Base-by-base conservation (phyloP, 352 stramenopile genomes). In the Phytophthora brassicae region DNA sequence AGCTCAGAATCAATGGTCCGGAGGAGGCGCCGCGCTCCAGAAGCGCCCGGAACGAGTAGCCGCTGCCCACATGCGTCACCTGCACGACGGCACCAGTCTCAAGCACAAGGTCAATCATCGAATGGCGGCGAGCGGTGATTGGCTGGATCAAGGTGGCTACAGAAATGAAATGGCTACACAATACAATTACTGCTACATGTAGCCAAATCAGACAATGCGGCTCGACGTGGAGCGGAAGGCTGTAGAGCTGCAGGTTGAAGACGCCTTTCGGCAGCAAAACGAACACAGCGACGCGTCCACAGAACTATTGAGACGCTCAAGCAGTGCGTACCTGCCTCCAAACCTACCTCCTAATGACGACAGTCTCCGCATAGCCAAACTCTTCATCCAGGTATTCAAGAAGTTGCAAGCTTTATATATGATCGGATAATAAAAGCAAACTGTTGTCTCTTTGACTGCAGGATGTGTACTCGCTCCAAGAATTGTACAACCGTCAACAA, bases 61-160 rank as follows among this genome's bases (percentile, higher is more conserved):
- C 19, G 46, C 76, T 78, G 19, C 23, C 41, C 52, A 61, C 69
- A 48, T 90, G 83, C 28, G 68, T 71, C 50, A 79, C 68, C 57
- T 88, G 74, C 42, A 92, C 75, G 29, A 92, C 68, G 19, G 71
- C 66, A 12, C 80, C 80, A 8, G 80, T 92, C 64, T 86, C 75
- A 3, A 88, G 53, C 33, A 22, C 41, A 13, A 12, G 31, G 14
- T 48, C 44, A 23, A 19, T 24, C 51, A 64, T 63, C 11, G 16
- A 42, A 39, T 39, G 6, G 8, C 33, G 6, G 35, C 3, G 55
- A 49, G 8, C 33, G 6, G 35, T 6, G 55, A 49, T 36, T 50
- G n/a, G 26, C 26, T 31, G 8, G 26, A 14, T 4, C 24, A 11
- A 48, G 9, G 60, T 59, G 56, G 46, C 43, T 59, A 47, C 46